Evolutionary conservation across 2,329 filamentous ascomycete species (phyloP), one percentile per base, ranked within the genome.

Genomic region (Pyricularia pennisetigena): DNA sequence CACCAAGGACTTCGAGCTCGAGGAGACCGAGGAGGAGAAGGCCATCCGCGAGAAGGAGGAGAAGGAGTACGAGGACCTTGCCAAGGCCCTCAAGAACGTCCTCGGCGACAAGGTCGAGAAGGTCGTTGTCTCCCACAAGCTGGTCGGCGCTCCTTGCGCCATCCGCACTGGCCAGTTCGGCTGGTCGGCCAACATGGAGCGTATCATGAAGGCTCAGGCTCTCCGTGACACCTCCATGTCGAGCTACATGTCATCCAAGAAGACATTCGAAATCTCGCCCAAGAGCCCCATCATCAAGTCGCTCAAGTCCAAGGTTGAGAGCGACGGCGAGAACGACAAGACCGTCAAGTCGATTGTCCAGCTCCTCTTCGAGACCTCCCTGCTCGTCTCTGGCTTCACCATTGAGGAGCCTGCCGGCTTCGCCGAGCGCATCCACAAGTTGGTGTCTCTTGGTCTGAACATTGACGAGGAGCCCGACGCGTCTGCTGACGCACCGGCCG

Each of bases 141-240:
- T 99, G 70, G 88, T 91, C 75, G 91, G 91, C 79, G 88, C 95
- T 73, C 95, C 95, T 78, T 98, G 95, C 83, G 95, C 95, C 80
- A 98, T 99, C 87, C 94, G 95, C 82, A 99, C 95, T 75, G 95
- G 95, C 78, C 95, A 98, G 85, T 99, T 99, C 82, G 95, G 95
- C 83, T 99, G 95, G 95, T 98, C 94, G 69, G 95, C 95, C 80
- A 99, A 99, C 89, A 99, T 99, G 95, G 95, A 99, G 89, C 95
- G 95, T 87, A 99, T 99, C 90, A 99, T 99, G 95, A 99, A 99
- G 91, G 95, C 95, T 30, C 95, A 99, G 87, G 95, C 95, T 78
- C 94, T 99, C 78, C 95, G 95, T 85, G 95, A 99, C 85, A 99
- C 95, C 75, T 97, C 94, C 77, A 99, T 99, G 95, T 93, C 88